Conservation (phyloP, 176 grass and related monocot species). For the Paspalum vaginatum region DNA sequence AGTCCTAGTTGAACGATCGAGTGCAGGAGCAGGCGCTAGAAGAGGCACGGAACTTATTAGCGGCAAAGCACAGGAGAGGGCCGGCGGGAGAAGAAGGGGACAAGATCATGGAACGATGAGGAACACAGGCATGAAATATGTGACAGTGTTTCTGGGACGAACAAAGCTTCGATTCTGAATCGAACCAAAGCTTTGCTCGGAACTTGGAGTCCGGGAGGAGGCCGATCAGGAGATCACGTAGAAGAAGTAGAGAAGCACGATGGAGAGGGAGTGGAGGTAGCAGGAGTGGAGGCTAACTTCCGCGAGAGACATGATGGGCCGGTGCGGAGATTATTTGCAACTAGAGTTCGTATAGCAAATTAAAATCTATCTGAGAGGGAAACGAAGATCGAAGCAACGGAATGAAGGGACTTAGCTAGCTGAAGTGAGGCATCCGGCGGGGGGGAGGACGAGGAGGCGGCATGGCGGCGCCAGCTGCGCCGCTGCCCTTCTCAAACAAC, state of each 20-base stretch:
- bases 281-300: slow-evolving; percentile 57
- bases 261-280: slow-evolving; percentile 91
- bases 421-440: neutral
- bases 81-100: neutral
- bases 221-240: slow-evolving; percentile 79
- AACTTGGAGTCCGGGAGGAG: neutral
- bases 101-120: slow-evolving; percentile 22
- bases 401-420: slow-evolving; percentile 17
- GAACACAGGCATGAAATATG: neutral
- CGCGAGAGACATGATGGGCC: slow-evolving; percentile 41
- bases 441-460: neutral
- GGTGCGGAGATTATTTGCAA: neutral
- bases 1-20: slow-evolving; percentile 6
- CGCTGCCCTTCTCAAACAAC: neutral
- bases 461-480: neutral
- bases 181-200: slow-evolving; percentile 37
- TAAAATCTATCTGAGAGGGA: neutral
- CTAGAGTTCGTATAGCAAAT: neutral
- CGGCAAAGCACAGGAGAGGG: neutral
- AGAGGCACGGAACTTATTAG: slow-evolving; percentile 30
- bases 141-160: slow-evolving; percentile 19
- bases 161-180: slow-evolving; percentile 13
- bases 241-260: slow-evolving; percentile 90
- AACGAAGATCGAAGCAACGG: neutral
- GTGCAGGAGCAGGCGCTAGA: neutral